Base-by-base conservation (phyloP, 2,329 filamentous ascomycete genomes). In the Xylariaceae sp. region DNA sequence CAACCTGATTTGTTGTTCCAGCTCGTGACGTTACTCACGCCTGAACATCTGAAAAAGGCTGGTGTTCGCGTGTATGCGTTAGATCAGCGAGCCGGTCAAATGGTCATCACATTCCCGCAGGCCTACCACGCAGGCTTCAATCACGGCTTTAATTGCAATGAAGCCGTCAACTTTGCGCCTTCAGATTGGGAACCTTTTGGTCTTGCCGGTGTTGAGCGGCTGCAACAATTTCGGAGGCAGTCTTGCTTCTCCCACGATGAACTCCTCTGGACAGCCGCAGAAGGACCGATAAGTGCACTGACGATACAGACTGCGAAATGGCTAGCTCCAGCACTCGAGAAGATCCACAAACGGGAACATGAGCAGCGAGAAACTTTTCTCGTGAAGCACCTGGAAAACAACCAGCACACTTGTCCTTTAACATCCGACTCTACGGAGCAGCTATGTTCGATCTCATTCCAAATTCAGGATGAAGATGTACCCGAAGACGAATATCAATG, bases 51-150 rank as follows among this genome's bases (percentile, higher is more conserved):
- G 38, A 87, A 87, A 65, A 96, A 95, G 66, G 92, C 91, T 4
- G 92, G 91, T 1, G 94, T 99, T 1, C 82, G 88, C 42, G 92
- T 97, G 2, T 97, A 90, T 66, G 94, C 94, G 0, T 74, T 96
- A n/a, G 94, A 99, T 65, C 94, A 99, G 67, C 82, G 92, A 59
- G 94, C 94, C 27, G 94, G 94, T 5, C 90, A 99, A 64, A 89
- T 99, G 57, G 91, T 99, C 55, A 85, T 99, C 56, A 99, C 94
- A 0, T 99, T 96, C 61, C 94, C 94, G 0, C 89, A 96, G 66
- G 94, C 94, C 0, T 99, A 97, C 61, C 94, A 99, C 66, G 92
- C 94, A 6, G 94, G 94, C 0, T 99, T 99, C 72, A 99, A 99
- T 62, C 94, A 99, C 62, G 94, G 88, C 0, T 99, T 99, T 75